A percentile compares a stretch with the other conserved stretches of the same genome.
phyloP scores from a whole-genome alignment of 2,329 filamentous ascomycete genomes.

The Metarhizium rileyi region DNA sequence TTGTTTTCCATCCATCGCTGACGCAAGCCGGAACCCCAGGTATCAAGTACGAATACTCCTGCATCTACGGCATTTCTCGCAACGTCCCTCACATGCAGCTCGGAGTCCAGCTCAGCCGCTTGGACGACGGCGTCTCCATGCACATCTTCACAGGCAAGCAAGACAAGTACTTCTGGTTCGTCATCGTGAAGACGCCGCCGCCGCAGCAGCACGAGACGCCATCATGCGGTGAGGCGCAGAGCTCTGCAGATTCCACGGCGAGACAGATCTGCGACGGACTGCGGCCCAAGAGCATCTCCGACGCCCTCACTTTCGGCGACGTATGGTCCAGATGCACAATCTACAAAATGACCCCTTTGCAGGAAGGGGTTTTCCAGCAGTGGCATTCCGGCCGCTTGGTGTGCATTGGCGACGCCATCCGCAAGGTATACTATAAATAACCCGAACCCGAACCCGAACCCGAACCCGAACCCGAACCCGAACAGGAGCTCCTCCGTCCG shows the following conservation, averaged over 20 bases:
- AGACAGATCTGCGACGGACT: slow-evolving; percentile 14
- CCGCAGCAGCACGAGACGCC: too few species aligned
- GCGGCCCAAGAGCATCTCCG: slow-evolving; percentile 17
- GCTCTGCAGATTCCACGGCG: background rate
- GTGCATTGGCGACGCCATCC: slow-evolving; percentile 23
- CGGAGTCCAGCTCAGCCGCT: slow-evolving; percentile 1
- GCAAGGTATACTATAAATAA: slow-evolving; percentile 20
- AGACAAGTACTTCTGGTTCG: slow-evolving; percentile 5
- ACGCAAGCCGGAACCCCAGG: background rate
- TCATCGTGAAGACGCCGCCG: slow-evolving; percentile 1
- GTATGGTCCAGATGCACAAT: slow-evolving; percentile 17
- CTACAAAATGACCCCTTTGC: slow-evolving; percentile 16
- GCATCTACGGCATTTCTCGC: slow-evolving; percentile 4
- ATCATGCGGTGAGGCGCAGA: too few species aligned
- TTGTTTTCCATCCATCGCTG: background rate
- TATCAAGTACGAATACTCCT: slow-evolving; percentile 5
- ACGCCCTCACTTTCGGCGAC: slow-evolving; percentile 21
- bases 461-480: too few species aligned
- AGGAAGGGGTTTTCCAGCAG: slow-evolving; percentile 21
- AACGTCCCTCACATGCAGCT: slow-evolving; percentile 1
- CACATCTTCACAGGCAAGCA: slow-evolving; percentile 3
- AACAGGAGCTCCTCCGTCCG: too few species aligned
- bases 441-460: too few species aligned
- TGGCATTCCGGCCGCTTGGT: slow-evolving; percentile 22
- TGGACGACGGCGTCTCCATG: slow-evolving; percentile 2